These are phyloP conservation scores for Gilbertella persicaria DNA, from an alignment of 371 early-diverging fungal genomes.

Conservation along the genomic window DNA sequence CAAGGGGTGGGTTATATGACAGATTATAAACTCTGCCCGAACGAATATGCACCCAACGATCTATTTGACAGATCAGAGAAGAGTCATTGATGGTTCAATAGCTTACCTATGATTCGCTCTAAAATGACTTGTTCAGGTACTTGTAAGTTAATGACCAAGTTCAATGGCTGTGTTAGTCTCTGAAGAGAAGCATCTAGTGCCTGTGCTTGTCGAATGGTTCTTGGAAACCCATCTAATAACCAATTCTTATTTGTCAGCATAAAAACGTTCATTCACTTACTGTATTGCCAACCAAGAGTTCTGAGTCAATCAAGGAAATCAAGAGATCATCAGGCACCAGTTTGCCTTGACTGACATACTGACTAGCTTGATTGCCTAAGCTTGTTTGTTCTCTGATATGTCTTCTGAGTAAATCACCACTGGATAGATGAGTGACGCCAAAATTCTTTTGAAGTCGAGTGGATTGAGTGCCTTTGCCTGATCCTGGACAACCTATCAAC, in stretches of 20 bases:
- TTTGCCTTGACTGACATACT: conserved; percentile 54
- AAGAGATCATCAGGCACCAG: conserved; percentile 84
- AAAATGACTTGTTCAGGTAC: conserved; percentile 93
- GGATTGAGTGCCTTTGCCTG: conserved; percentile 92
- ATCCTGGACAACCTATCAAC: conserved; percentile 68
- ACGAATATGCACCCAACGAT: conserved; percentile 93
- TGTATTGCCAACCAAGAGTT: conserved; percentile 58
- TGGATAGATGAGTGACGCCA: conserved; percentile 69
- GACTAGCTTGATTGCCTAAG: conserved; percentile 67
- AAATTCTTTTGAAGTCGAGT: conserved; percentile 69
- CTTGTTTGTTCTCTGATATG: conserved; percentile 72
- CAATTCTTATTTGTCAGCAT: conserved; percentile 52
- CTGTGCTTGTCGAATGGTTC: conserved; percentile 87
- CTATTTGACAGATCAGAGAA: conserved; percentile 35
- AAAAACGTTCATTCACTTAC: conserved; percentile 21
- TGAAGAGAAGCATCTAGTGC: conserved; percentile 71
- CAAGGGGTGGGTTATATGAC: conserved; percentile 91
- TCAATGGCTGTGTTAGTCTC: conserved; percentile 62
- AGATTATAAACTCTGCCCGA: conserved; percentile 93
- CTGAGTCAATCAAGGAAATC: conserved; percentile 70
- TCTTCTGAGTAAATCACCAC: conserved; percentile 82
- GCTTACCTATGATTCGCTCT: conserved; percentile 79
- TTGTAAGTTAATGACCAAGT: conserved; percentile 85
- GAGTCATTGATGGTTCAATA: neutral
- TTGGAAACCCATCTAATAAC: conserved; percentile 97